A percentile compares a stretch with the other conserved stretches of the same genome.
Evolutionary conservation across 257 asterid species (phyloP).

Genomic region (Osmanthus fragrans): DNA sequence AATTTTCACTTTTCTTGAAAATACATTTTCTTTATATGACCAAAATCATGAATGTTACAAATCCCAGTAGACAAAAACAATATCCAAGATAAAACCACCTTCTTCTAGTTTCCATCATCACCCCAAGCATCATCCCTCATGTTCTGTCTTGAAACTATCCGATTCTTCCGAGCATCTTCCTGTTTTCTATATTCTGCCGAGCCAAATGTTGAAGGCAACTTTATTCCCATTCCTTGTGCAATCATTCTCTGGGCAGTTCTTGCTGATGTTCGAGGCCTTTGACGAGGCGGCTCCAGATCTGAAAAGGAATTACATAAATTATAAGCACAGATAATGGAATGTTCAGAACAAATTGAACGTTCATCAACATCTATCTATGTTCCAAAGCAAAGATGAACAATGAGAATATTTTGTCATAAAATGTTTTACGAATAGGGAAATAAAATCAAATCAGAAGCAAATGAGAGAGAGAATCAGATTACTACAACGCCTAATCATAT

Average conservation of each 20-base stretch:
- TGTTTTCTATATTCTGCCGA: constrained; percentile 62
- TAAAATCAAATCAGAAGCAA: not conserved
- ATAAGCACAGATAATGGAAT: not conserved
- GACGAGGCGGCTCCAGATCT: constrained; percentile 92
- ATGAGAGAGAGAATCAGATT: not conserved
- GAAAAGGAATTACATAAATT: not conserved
- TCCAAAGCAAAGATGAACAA: not conserved
- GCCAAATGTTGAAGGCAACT: constrained; percentile 60
- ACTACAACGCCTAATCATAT: not conserved
- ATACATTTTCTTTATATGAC: not conserved
- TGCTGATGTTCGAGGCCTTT: constrained; percentile 90
- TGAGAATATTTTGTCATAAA: not conserved
- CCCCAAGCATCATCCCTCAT: constrained; percentile 97
- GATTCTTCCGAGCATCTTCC: constrained; percentile 68
- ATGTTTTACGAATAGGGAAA: not conserved
- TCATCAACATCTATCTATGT: not conserved
- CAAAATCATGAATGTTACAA: constrained; percentile 10
- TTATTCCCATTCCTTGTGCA: constrained; percentile 86
- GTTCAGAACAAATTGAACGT: not conserved
- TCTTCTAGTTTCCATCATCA: constrained; percentile 40
- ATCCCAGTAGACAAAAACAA: not conserved
- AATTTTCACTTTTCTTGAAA: not conserved
- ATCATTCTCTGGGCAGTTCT: constrained; percentile 88
- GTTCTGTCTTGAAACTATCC: constrained; percentile 68
- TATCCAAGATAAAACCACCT: not conserved